Evolutionary conservation across 345 rosid genomes (phyloP), one percentile per base, ranked within the genome.

Genomic region (Diplotaxis tenuifolia): DNA sequence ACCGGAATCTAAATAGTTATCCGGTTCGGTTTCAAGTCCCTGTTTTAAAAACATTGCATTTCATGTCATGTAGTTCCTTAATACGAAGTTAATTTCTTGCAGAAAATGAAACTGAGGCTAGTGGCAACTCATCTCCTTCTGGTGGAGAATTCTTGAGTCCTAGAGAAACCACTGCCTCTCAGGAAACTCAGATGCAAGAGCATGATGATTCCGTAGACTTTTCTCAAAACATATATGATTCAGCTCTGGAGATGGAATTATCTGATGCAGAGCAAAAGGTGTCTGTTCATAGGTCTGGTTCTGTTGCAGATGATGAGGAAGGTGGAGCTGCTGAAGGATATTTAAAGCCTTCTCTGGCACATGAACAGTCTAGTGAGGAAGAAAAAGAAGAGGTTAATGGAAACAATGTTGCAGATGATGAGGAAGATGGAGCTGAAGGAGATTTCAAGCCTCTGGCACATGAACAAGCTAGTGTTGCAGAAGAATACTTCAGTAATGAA

Each of bases 261-360:
- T 20, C 42, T 27, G 80, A 71, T 49, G 72, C 4, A 60, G 59
- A 71, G 56, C 68, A 49, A 36, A 65, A 45, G 9, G 72, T 14
- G 19, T 32, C 70, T 42, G 60, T 12, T 32, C 82, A 75, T 55
- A 65, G 27, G 10, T 61, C 84, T 50, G 82, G 72, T 63, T 62
- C 64, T 32, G 73, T 79, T 47, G 76, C 76, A 18, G 78, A 79
- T 25, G 82, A 85, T 61, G 71, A n/a, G n/a, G n/a, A n/a, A n/a
- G n/a, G n/a, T n/a, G n/a, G n/a, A n/a, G n/a, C n/a, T n/a, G n/a
- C 32, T 29, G 32, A 29, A 29, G 6, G 32, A n/a, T n/a, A n/a
- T n/a, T n/a, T n/a, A n/a, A n/a, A n/a, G n/a, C n/a, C n/a, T n/a
- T n/a, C 75, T 38, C 27, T 65, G 62, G 45, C 50, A 45, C 77